phyloP scores from a whole-genome alignment of 208 protist genomes.

The Trypanosoma scelopori region DNA sequence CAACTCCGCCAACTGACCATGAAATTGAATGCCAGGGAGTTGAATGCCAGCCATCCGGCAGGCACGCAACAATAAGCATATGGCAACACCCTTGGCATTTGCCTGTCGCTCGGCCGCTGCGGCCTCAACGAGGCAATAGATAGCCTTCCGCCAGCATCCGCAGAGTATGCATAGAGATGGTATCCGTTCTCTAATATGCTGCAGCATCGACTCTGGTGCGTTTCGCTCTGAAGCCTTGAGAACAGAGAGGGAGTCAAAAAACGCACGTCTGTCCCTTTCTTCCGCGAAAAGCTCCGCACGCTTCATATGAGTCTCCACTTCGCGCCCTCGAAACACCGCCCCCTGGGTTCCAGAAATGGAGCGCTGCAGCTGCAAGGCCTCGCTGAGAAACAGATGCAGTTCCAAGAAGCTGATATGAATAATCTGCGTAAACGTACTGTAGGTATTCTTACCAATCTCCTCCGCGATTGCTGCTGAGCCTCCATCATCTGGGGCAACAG shows the following conservation, averaged over 20 bases:
- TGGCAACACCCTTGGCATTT: conserved; percentile 33
- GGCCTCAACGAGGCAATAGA: conserved; percentile 43
- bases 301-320: conserved; percentile 65
- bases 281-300: conserved; percentile 37
- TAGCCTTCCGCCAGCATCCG: conserved; percentile 54
- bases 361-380: conserved; percentile 68
- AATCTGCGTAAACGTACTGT: conserved; percentile 23
- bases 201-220: conserved; percentile 2
- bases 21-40: conserved; percentile 30
- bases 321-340: conserved; percentile 42
- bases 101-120: conserved; percentile 31
- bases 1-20: background rate
- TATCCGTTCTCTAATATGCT: conserved; percentile 4
- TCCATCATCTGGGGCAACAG: background rate
- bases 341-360: conserved; percentile 6
- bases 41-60: conserved; percentile 24
- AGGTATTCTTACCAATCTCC: conserved; percentile 1
- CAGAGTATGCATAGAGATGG: conserved; percentile 49
- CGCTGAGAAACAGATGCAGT: conserved; percentile 68
- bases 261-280: conserved; percentile 17
- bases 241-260: conserved; percentile 25
- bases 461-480: conserved; percentile 1
- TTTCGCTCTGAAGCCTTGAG: conserved; percentile 9
- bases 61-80: conserved; percentile 36
- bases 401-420: conserved; percentile 46